Base-by-base conservation (phyloP, 345 rosid species). In the Acer campestre region DNA sequence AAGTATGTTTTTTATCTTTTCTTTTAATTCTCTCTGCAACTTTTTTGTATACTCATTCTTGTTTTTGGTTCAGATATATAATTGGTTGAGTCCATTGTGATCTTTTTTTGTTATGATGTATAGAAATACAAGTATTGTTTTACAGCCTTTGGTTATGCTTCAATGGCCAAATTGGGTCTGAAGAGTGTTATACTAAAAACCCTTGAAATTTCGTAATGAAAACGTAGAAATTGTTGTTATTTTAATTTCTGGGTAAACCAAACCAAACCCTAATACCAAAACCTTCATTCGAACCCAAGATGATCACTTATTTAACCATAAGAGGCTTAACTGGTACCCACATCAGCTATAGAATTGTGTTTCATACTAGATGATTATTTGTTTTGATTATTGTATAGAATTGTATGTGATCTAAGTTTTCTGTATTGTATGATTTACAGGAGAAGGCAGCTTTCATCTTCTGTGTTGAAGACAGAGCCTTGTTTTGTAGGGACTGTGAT, bases 401-500 rank as follows among this genome's bases (percentile, higher is more conserved):
- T 53, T 76, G 10, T 42, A 0, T 25, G 5, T 49, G 13, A n/a
- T 64, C 13, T 76, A 67, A 13, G n/a, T 72, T 77, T 18, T 17
- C 16, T 29, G 51, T 75, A 10, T 55, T 0, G 7, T 70, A 46
- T 61, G 76, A 74, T 72, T 25, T 48, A 62, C 86, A 96, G 99
- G 99, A 96, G 83, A 96, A 91, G 89, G 48, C 94, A 17, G 99
- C 99, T 59, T 92, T 96, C 88, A 94, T 96, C 44, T 96, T 94
- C 88, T 96, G 99, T 74, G 98, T 96, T 5, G 99, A 96, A 80
- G 99, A 96, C 80, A 89, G 97, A 80, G 99, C 99, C 25, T 89
- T 96, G 53, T 86, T 96, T 71, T 96, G 99, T 77, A 86, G 76
- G 80, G 95, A 94, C 46, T 96, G 99, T 7, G 98, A 96, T 76